These are phyloP conservation scores for Barnettozyma siamensis DNA, from an alignment of 805 yeast genomes.

Conservation along the genomic window DNA sequence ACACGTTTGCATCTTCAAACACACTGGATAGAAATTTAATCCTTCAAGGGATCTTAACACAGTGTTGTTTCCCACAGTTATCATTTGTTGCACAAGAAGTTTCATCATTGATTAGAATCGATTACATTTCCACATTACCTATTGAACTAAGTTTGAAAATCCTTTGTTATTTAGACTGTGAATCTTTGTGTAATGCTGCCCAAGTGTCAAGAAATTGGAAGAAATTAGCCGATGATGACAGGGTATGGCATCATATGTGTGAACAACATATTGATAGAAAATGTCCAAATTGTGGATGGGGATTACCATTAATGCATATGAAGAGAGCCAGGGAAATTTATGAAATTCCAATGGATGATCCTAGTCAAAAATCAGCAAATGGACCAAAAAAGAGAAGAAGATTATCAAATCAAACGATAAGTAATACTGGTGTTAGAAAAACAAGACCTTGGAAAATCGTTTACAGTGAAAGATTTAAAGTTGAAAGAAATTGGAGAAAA, in stretches of 20 bases:
- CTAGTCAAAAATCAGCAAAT: constrained; percentile 10
- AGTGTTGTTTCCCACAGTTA: constrained; percentile 92
- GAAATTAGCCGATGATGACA: constrained; percentile 85
- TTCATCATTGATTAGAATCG: constrained; percentile 74
- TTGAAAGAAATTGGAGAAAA: constrained; percentile 92
- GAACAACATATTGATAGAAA: constrained; percentile 97
- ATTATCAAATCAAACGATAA: constrained; percentile 19
- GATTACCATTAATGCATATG: constrained; percentile 90
- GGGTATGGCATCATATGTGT: constrained; percentile 98
- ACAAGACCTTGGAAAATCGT: constrained; percentile 95
- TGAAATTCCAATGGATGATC: constrained; percentile 9
- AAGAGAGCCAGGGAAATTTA: constrained; percentile 54
- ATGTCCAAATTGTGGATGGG: constrained; percentile 99
- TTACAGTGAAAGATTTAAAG: constrained; percentile 82
- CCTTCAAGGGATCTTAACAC: constrained; percentile 75
- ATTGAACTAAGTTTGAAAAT: constrained; percentile 80
- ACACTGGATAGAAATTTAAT: constrained; percentile 65
- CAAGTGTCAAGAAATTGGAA: constrained; percentile 89
- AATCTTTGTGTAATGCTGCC: constrained; percentile 89
- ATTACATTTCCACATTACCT: constrained; percentile 81
- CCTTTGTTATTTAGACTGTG: constrained; percentile 85
- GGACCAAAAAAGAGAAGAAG: constrained; percentile 24
- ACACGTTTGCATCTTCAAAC: constrained; percentile 72
- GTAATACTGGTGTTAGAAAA: constrained; percentile 25
- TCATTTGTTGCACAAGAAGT: constrained; percentile 82